Conservation (phyloP, 2,329 filamentous ascomycete genomes). For the Monosporascus ibericus region DNA sequence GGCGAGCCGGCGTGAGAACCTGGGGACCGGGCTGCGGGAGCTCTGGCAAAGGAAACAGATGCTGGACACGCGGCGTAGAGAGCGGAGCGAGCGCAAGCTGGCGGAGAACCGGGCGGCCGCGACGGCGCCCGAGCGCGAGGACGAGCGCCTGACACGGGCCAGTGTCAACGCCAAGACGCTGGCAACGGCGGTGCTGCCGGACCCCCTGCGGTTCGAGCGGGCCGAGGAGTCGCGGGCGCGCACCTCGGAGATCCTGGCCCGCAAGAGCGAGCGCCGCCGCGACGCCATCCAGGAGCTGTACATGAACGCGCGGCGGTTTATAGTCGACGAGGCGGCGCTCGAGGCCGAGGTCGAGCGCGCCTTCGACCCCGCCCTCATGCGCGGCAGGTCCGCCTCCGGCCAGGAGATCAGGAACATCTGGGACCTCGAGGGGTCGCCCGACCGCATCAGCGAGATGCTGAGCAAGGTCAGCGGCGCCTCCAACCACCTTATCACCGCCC, state of each 20-base stretch:
- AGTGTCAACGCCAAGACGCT: conserved; percentile 52
- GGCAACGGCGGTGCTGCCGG: conserved; percentile 47
- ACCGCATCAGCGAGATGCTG: conserved; percentile 40
- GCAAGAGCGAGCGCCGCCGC: conserved; percentile 54
- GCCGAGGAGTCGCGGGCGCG: conserved; percentile 37
- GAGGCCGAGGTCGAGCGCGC: conserved; percentile 64
- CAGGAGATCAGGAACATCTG: conserved; percentile 41
- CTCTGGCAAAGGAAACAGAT: conserved; percentile 61
- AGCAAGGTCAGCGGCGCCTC: conserved; percentile 26
- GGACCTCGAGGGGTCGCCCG: conserved; percentile 42
- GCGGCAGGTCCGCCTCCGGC: conserved; percentile 28
- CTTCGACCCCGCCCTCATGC: conserved; percentile 61
- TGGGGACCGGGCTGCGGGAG: conserved; percentile 63
- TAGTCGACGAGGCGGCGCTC: conserved; percentile 74
- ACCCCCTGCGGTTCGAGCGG: conserved; percentile 56
- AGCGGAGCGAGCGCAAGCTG: conserved; percentile 41
- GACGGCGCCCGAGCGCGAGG: conserved; percentile 61
- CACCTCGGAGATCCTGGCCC: conserved; percentile 36
- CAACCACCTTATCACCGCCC: conserved; percentile 18
- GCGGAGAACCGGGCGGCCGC: conserved; percentile 41
- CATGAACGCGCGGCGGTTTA: conserved; percentile 81
- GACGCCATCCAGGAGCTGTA: conserved; percentile 82
- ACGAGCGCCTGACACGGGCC: conserved; percentile 69
- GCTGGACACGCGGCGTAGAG: conserved; percentile 28
- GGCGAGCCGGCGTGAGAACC: conserved; percentile 60